Evolutionary conservation across 768 basidiomycete species (phyloP), one percentile per base, ranked within the genome.

Genomic region (Leccinellum luteum): DNA sequence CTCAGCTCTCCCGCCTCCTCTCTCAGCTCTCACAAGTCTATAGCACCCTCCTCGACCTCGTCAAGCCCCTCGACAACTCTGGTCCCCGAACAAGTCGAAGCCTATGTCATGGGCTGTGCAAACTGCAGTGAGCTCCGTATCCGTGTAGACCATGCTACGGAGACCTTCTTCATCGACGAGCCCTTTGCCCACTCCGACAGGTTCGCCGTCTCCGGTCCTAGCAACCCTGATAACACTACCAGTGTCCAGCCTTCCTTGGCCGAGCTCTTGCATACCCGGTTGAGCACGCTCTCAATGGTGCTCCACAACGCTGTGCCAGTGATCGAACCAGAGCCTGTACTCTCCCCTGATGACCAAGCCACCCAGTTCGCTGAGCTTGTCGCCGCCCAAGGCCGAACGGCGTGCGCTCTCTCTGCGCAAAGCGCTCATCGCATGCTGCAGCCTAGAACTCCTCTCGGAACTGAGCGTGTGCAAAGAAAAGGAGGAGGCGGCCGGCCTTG

Each of bases 21-120:
- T 86, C 87, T 28, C 92, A 96, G 70, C 86, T 99, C 34, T 88
- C 92, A 1, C 90, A 98, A 72, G 88, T 98, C 13, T 99, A 98
- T 75, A 89, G 87, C 28, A 85, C 88, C 64, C 79, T 98, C 47
- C 80, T 92, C 47, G 78, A 84, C 19, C 85, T 99, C 54, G 89
- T 90, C 48, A 80, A 82, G 1, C 95, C 96, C 41, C 77, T 92
- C 19, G 83, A 82, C 13, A 81, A 77, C 8, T 67, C 82, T 35
- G 79, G 78, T 3, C 85, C n/a, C 85, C n/a, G 86, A 88, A 59
- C 86, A 89, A 69, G 78, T 89, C 61, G 94, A 98, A 74, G 89
- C 89, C 3, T 98, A 96, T 73, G 76, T 98, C 60, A 96, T 98
- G 90, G 87, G 89, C 35, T 92, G 93, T 57, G 92, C 92, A 47